Evolutionary conservation across 2,329 filamentous ascomycete species (phyloP), one percentile per base, ranked within the genome.

Genomic region (Ampelomyces quisqualis): DNA sequence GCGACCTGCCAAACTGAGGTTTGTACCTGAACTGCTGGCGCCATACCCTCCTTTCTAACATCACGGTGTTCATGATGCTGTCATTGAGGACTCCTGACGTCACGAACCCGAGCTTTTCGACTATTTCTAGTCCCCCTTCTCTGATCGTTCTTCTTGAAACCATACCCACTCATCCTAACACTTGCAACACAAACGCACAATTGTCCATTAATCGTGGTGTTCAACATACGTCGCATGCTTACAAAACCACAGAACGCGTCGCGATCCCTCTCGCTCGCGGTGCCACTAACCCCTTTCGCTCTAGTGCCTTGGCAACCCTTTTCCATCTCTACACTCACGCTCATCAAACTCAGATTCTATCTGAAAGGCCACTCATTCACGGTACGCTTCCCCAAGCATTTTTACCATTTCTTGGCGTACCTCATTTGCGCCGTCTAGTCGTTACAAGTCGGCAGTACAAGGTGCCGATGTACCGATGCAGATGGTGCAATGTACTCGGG

Each of bases 381-480:
- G 10, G 9, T 6, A 26, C 13, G 3, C 21, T 13, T 10, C 22
- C 14, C 23, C 18, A n/a, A n/a, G 23, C 9, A 3, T 26, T n/a
- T 26, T 26, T 22, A 38, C 28, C 27, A 8, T 23, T 13, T 3
- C 35, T 38, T 38, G 35, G 35, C 35, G 14, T 18, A 31, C 27
- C 18, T 31, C 20, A 28, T 15, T 11, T 20, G 15, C 15, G 11
- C 3, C 7, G 11, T 15, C n/a, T 23, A 10, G 17, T 3, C 7
- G 33, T 35, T 35, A 22, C 31, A 23, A 34, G 31, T 31, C 47
- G 47, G 49, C 22, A 8, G 2, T 22, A 3, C 4, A 28, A 39
- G 41, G 7, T 28, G 23, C 49, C 49, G 49, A 53, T 33, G 31
- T 20, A 28, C 49, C 47, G 47, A 50, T 8, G 14, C 7, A 17